Evolutionary conservation across 768 basidiomycete genomes (phyloP).

Genomic region (Lactarius hatsudake): DNA sequence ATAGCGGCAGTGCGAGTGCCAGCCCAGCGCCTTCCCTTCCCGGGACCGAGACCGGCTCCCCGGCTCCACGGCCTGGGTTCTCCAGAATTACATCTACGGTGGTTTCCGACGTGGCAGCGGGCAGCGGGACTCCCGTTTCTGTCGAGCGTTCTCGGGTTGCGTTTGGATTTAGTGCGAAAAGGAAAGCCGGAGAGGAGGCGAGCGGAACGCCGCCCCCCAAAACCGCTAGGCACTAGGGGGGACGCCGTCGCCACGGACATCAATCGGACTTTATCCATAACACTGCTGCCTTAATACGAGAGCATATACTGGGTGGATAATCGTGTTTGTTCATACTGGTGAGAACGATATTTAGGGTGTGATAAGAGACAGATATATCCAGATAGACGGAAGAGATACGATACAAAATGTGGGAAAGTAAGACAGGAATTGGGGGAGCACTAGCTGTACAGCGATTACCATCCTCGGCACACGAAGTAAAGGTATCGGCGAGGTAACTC

Average conservation of each 20-base stretch:
- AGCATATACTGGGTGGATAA: slow-evolving; percentile 2
- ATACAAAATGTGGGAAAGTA: slow-evolving; percentile 5
- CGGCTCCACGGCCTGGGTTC: slow-evolving; percentile 70
- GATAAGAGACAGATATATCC: not conserved
- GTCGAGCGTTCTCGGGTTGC: slow-evolving; percentile 71
- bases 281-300: slow-evolving; percentile 3
- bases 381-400: not conserved
- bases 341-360: not conserved
- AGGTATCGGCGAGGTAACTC: not conserved
- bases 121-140: slow-evolving; percentile 52
- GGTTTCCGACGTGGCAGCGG: slow-evolving; percentile 44
- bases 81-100: slow-evolving; percentile 66
- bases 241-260: not conserved
- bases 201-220: slow-evolving; percentile 66
- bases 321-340: not conserved
- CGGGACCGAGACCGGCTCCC: slow-evolving; percentile 48
- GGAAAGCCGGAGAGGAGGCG: slow-evolving; percentile 75
- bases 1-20: slow-evolving; percentile 37
- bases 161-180: slow-evolving; percentile 75
- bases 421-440: not conserved
- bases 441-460: slow-evolving; percentile 21
- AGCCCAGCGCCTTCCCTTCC: slow-evolving; percentile 45
- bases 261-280: slow-evolving; percentile 15
- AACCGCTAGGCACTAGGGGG: slow-evolving; percentile 31
- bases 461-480: slow-evolving; percentile 10